A percentile compares a stretch with the other conserved stretches of the same genome.
These are phyloP conservation scores for Colletotrichum musae DNA, from an alignment of 2,329 filamentous ascomycete species.

Conservation along the genomic window DNA sequence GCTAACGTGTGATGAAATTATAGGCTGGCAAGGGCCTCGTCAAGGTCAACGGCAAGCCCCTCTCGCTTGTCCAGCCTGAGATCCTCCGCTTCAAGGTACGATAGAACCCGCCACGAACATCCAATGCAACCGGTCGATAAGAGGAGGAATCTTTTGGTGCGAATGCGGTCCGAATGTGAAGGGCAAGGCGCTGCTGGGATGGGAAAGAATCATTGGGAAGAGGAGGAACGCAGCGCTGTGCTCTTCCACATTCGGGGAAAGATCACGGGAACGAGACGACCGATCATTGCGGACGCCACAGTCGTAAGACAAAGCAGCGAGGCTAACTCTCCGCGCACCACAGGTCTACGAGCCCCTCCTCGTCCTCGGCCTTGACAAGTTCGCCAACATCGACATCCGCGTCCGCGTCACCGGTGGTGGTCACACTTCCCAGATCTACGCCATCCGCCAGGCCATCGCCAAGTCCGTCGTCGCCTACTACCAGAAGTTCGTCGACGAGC, in stretches of 20 bases:
- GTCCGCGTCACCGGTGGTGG: conserved; percentile 97
- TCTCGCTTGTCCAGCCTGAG: conserved; percentile 94
- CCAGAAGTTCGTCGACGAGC: conserved; percentile 99
- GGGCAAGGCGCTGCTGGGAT: conserved; percentile 21
- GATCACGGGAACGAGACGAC: neutral
- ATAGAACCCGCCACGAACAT: conserved; percentile 39
- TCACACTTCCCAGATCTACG: conserved; percentile 97
- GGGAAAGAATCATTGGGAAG: neutral
- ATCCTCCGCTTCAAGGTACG: conserved; percentile 96
- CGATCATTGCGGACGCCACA: neutral
- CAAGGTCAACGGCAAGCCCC: conserved; percentile 98
- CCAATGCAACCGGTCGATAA: conserved; percentile 28
- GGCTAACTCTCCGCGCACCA: neutral
- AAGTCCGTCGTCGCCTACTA: conserved; percentile 95
- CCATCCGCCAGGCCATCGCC: conserved; percentile 98
- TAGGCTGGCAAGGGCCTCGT: conserved; percentile 79
- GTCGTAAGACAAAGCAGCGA: neutral
- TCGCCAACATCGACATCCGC: conserved; percentile 96
- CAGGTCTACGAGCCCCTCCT: conserved; percentile 99
- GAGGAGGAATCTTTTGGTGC: conserved; percentile 9
- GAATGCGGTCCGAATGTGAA: neutral
- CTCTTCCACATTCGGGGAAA: conserved; percentile 5
- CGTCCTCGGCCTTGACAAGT: conserved; percentile 97
- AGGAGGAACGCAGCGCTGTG: neutral
- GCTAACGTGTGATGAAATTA: conserved; percentile 47